Conservation (phyloP, 257 asterid genomes). For the Nicotiana knightiana region DNA sequence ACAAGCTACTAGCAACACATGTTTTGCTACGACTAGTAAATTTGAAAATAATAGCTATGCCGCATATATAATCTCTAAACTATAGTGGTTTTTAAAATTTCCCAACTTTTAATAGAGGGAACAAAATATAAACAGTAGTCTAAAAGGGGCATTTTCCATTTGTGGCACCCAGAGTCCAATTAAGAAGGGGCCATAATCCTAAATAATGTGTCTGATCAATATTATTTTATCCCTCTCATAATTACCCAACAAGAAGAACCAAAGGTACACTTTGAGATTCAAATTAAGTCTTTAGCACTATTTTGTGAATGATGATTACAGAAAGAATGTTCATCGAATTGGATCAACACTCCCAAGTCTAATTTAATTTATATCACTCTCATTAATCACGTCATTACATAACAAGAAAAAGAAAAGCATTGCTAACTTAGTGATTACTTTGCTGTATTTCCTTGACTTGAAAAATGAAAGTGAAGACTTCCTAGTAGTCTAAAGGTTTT, state of each 20-base stretch:
- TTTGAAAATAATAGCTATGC: no score
- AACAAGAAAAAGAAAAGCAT: no score
- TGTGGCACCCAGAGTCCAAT: no score
- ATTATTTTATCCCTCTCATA: background rate
- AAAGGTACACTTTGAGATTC: constrained; percentile 15
- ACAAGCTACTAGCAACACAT: no score
- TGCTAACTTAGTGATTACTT: background rate
- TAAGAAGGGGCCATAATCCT: no score
- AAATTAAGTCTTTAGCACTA: background rate
- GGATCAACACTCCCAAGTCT: background rate
- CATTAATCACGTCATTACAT: background rate
- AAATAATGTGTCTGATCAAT: background rate
- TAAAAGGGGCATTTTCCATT: no score
- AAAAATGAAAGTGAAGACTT: background rate
- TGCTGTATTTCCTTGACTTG: constrained; percentile 21
- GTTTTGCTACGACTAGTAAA: no score
- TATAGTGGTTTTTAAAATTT: no score
- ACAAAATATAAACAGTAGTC: no score
- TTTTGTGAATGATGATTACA: constrained; percentile 14
- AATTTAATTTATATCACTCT: background rate
- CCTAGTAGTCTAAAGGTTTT: background rate
- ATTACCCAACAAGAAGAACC: constrained; percentile 3
- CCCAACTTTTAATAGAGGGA: no score
- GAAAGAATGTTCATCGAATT: background rate
- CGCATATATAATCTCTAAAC: no score